These are phyloP conservation scores for Eucalyptus caleyi DNA, from an alignment of 345 rosid genomes.

Conservation along the genomic window DNA sequence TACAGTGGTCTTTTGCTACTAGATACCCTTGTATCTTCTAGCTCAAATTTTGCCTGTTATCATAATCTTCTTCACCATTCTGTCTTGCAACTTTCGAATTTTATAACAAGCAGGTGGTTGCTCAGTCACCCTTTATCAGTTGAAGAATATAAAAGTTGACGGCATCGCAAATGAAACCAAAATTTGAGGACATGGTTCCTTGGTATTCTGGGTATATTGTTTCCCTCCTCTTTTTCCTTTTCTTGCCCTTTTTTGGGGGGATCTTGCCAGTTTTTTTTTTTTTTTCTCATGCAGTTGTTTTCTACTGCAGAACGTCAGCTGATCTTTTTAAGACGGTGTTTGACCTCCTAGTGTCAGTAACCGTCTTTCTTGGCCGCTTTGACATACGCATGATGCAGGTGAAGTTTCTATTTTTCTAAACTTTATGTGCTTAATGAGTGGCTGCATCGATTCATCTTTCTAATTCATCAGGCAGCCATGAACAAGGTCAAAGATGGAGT, in stretches of 20 bases:
- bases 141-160: conserved; percentile 60
- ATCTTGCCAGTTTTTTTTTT: neutral
- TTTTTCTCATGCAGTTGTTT: conserved; percentile 1
- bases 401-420: neutral
- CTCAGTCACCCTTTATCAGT: conserved; percentile 60
- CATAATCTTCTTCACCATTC: too few relatives aligned
- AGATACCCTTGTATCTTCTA: too few relatives aligned
- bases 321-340: conserved; percentile 93
- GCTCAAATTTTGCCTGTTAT: too few relatives aligned
- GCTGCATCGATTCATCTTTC: neutral
- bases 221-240: neutral
- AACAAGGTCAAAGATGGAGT: conserved; percentile 36
- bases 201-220: conserved; percentile 93
- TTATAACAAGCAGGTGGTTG: too few relatives aligned
- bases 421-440: neutral
- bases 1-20: too few relatives aligned
- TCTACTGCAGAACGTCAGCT: conserved; percentile 83
- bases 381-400: conserved; percentile 99
- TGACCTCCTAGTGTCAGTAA: conserved; percentile 93
- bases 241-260: neutral
- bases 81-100: too few relatives aligned
- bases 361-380: conserved; percentile 94
- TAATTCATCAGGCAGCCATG: conserved; percentile 70
- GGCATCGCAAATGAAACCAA: conserved; percentile 79
- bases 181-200: conserved; percentile 97